Evolutionary conservation across 208 protist genomes (phyloP).

Genomic region (Acanthamoeba healyi): DNA sequence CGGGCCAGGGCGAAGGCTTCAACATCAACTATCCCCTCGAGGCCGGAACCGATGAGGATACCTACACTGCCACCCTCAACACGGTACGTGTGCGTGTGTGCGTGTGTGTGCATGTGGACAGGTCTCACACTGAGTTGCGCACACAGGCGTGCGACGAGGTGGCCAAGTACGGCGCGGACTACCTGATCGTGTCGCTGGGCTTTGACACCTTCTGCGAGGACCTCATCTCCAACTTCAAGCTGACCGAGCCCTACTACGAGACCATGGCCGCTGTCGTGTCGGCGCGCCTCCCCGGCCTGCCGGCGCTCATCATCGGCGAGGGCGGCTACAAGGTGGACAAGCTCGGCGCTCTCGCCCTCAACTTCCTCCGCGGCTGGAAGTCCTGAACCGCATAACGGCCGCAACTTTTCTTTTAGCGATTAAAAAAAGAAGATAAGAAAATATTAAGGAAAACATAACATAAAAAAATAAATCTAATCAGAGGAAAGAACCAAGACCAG

Average conservation of each 20-base stretch:
- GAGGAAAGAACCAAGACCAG: background rate
- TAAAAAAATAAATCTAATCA: background rate
- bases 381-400: too few relatives aligned
- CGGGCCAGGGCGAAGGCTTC: slow-evolving; percentile 75
- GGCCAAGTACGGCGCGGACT: slow-evolving; percentile 57
- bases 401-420: too few relatives aligned
- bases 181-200: slow-evolving; percentile 76
- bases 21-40: slow-evolving; percentile 83
- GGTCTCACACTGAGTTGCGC: background rate
- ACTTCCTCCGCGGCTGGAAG: slow-evolving; percentile 32
- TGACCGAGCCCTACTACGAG: slow-evolving; percentile 47
- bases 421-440: too few relatives aligned
- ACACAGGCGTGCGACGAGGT: background rate
- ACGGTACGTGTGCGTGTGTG: slow-evolving; percentile 5
- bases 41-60: slow-evolving; percentile 70
- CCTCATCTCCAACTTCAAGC: slow-evolving; percentile 57
- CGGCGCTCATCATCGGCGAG: slow-evolving; percentile 21
- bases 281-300: background rate
- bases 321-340: slow-evolving; percentile 59
- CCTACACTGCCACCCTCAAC: slow-evolving; percentile 59
- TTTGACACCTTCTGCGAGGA: slow-evolving; percentile 75
- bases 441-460: too few relatives aligned
- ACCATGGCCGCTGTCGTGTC: slow-evolving; percentile 4
- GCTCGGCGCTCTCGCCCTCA: slow-evolving; percentile 13
- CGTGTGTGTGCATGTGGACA: too few relatives aligned